A percentile compares a stretch with the other conserved stretches of the same genome.
phyloP scores from a whole-genome alignment of 2,329 filamentous ascomycete species.

The Xylaria sp. region DNA sequence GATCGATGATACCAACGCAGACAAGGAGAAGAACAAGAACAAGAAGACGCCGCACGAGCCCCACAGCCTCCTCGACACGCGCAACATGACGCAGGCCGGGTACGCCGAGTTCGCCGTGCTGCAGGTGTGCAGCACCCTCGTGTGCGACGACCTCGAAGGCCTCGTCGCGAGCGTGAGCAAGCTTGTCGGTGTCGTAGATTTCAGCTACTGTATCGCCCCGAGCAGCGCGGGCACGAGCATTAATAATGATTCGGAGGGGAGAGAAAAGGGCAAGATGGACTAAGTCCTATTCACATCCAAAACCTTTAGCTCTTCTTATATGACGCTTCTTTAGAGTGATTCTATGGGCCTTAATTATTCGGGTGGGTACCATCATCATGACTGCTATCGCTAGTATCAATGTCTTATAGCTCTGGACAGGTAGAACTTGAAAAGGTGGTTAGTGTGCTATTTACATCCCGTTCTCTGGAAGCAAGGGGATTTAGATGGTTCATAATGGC shows the following conservation, averaged over 20 bases:
- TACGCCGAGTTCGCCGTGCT: constrained; percentile 81
- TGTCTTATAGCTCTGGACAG: background rate
- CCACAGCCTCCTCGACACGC: constrained; percentile 67
- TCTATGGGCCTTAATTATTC: background rate
- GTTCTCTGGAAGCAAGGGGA: background rate
- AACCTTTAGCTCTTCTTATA: background rate
- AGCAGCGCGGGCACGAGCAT: constrained; percentile 13
- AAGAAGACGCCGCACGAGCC: background rate
- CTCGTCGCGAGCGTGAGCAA: constrained; percentile 71
- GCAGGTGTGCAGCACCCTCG: constrained; percentile 75
- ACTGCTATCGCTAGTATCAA: background rate
- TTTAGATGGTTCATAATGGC: background rate
- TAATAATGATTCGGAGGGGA: constrained; percentile 20
- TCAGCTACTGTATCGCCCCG: constrained; percentile 68
- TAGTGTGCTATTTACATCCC: background rate
- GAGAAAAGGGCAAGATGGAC: constrained; percentile 39
- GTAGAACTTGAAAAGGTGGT: background rate
- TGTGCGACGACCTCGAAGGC: constrained; percentile 74
- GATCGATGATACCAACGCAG: background rate
- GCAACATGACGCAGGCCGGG: constrained; percentile 75
- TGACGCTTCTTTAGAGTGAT: background rate
- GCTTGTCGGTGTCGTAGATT: constrained; percentile 80
- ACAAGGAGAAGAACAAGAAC: background rate
- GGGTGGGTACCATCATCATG: background rate
- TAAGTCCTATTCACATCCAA: constrained; percentile 39